Base-by-base conservation (phyloP, 2,329 filamentous ascomycete genomes). In the Alternaria arbusti region DNA sequence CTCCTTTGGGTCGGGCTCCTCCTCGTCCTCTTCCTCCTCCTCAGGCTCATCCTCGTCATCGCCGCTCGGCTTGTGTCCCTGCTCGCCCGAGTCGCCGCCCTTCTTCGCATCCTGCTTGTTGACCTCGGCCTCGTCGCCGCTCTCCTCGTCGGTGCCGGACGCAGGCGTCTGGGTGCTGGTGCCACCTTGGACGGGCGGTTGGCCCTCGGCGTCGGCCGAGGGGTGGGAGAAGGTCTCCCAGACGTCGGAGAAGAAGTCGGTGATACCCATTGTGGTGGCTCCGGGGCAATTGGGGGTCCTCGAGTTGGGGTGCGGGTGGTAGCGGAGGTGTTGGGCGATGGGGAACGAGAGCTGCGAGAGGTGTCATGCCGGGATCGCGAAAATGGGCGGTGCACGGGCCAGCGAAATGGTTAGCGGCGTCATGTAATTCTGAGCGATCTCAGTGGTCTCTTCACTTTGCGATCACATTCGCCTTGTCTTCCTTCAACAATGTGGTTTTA, bases 1-100 rank as follows among this genome's bases (percentile, higher is more conserved):
- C 67, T 94, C 92, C 88, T 97, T 96, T 74, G 91, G 89, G 81
- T 98, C 95, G 73, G 91, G 89, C 67, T 88, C 84, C 84, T 96
- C 92, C 69, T 94, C 91, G 66, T 93, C 90, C 65, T 94, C 91
- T 67, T 95, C 92, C 56, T 96, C 92, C 64, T 94, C 92, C 20
- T 93, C 90, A 36, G 91, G 90, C 32, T 91, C 90, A 46, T 91
- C 90, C 46, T 90, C 86, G 46, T 85, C 87, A 20, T 82, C 82
- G 47, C 83, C 84, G 51, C 60, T 61, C 51, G 83, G 80, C 59
- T 83, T 82, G 57, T 84, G 82, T 65, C 87, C 85, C 50, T 83
- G 83, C 67, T 84, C 83, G 61, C 80, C 65, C 74, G 79, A 70
- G 79, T 81, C 73, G 78, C 65, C 80, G 54, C 79, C 72, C 65